Percentiles rank a stretch among this genome's conserved stretches.
phyloP scores from a whole-genome alignment of 257 asterid genomes.

The Fraxinus quadrangulata region DNA sequence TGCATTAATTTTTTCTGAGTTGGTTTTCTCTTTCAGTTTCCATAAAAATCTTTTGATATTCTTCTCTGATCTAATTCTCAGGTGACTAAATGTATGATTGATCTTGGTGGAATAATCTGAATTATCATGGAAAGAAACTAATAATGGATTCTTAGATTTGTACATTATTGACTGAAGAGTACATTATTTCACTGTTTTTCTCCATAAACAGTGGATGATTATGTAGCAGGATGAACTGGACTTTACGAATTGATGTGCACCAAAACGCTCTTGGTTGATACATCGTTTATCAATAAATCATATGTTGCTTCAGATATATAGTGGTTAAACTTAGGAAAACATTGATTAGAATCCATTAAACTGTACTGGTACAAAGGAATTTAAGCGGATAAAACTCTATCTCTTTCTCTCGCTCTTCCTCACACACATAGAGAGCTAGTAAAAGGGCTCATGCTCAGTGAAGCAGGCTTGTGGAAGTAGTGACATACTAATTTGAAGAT shows the following conservation, averaged over 20 bases:
- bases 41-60: neutral
- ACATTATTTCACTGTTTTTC: conserved; percentile 18
- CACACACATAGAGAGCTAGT: conserved; percentile 1
- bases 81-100: neutral
- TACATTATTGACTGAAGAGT: conserved; percentile 20
- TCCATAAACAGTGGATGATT: conserved; percentile 26
- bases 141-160: conserved; percentile 24
- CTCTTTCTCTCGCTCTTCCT: conserved; percentile 19
- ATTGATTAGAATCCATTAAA: conserved; percentile 38
- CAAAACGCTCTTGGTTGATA: conserved; percentile 12
- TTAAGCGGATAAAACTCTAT: conserved; percentile 19
- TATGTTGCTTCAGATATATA: conserved; percentile 14
- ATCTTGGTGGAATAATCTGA: conserved; percentile 19
- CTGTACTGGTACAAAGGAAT: conserved; percentile 33
- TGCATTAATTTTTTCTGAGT: neutral
- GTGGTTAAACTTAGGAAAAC: conserved; percentile 26
- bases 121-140: conserved; percentile 11
- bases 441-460: conserved; percentile 33
- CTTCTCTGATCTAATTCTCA: neutral
- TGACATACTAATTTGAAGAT: conserved; percentile 48
- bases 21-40: neutral
- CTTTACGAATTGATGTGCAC: conserved; percentile 23
- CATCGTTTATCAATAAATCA: conserved; percentile 12
- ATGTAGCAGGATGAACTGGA: conserved; percentile 37
- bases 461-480: conserved; percentile 46